Percentiles rank a stretch among this genome's conserved stretches.
Evolutionary conservation across 2,329 filamentous ascomycete species (phyloP).

Genomic region (Sclerotinia borealis): DNA sequence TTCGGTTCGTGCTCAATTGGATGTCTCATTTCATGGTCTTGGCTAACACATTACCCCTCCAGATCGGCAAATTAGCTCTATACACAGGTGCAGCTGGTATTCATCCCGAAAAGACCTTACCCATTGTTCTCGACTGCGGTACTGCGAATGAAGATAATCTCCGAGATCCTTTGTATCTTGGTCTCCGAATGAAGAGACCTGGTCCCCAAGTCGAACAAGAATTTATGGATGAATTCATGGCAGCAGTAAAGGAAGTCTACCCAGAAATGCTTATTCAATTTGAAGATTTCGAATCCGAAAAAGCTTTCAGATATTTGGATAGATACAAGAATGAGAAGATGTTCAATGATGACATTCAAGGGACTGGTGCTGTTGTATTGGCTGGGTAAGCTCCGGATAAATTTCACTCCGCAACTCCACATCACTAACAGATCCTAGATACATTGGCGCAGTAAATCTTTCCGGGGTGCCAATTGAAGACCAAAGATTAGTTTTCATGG

Average conservation of each 20-base stretch:
- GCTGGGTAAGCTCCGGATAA: constrained; percentile 52
- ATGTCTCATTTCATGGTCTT: background rate
- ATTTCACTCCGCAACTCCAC: background rate
- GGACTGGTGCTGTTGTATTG: constrained; percentile 90
- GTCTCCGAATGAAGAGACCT: constrained; percentile 77
- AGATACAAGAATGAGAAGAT: constrained; percentile 89
- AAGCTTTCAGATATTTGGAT: constrained; percentile 87
- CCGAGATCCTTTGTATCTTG: constrained; percentile 75
- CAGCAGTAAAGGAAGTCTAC: constrained; percentile 70
- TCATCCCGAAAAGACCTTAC: constrained; percentile 75
- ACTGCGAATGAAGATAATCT: constrained; percentile 62
- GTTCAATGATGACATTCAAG: constrained; percentile 99
- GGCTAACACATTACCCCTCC: constrained; percentile 3
- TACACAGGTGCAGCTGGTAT: constrained; percentile 97
- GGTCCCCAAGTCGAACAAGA: constrained; percentile 72
- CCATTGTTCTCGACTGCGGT: constrained; percentile 61
- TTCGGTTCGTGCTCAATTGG: constrained; percentile 52
- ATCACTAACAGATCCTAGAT: constrained; percentile 34
- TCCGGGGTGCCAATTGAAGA: constrained; percentile 81
- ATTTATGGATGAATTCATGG: constrained; percentile 98
- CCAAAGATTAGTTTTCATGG: constrained; percentile 92
- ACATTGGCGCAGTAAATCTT: constrained; percentile 70
- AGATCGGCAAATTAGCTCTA: constrained; percentile 87
- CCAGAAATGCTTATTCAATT: constrained; percentile 75
- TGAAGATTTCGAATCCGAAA: constrained; percentile 91